Evolutionary conservation across 768 basidiomycete species (phyloP), one percentile per base, ranked within the genome.

Genomic region (Phaeotremella fagi): DNA sequence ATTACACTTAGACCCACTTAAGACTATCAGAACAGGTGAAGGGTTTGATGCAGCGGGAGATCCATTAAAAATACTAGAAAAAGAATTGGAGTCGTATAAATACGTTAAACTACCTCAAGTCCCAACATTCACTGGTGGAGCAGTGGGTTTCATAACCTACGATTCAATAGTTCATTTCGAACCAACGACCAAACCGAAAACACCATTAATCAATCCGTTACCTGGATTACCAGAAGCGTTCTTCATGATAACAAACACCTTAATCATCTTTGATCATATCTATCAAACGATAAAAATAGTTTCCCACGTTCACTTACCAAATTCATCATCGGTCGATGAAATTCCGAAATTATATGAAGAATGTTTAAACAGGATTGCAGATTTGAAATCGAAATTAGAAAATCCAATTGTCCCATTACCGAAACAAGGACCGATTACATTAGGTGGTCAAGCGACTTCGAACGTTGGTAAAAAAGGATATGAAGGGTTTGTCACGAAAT

Each of bases 141-240:
- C 92, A 1, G 89, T 98, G 68, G 95, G 95, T 49, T 98, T 95
- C 73, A 90, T 99, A 55, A 83, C 90, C 12, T 99, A 91, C 77
- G 95, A 99, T 73, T 90, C 90, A 74, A 84, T 99, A 52, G 89
- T 87, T 52, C 84, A 97, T 74, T 99, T 99, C 66, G 95, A 99
- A 73, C 91, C 95, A 48, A 90, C 87, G 77, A 73, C 73, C 0
- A 68, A 67, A 50, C 72, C 72, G 23, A 60, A 65, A 43, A 83
- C 83, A 45, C 79, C 84, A 31, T 79, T 82, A 16, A 80, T 90
- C 23, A 76, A 77, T n/a, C 90, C 97, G 71, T 78, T 83, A 7
- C 78, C 95, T 41, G 79, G 80, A n/a, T 87, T 98, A 53, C 95
- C 95, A 1, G 95, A 99, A 72, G 85, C 92, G 11, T 80, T 72